Percentiles rank a stretch among this genome's conserved stretches.
phyloP scores from a whole-genome alignment of 345 rosid species.

The Cardamine chenopodiifolia region DNA sequence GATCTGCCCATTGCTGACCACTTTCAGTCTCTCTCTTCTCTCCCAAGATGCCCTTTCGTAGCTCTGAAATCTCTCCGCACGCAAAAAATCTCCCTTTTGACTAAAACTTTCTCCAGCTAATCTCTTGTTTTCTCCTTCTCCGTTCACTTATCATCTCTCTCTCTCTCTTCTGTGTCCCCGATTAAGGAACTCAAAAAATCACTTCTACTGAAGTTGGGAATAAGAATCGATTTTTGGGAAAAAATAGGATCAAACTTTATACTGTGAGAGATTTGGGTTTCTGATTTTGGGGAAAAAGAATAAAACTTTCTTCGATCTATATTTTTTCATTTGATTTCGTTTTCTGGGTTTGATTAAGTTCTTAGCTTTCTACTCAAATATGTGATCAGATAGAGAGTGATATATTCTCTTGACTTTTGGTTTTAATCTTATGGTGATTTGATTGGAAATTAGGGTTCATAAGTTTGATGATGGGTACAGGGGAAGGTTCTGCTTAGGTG shows the following conservation, averaged over 20 bases:
- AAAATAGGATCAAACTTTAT: conserved; percentile 34
- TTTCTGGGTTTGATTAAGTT: conserved; percentile 43
- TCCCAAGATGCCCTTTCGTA: conserved; percentile 38
- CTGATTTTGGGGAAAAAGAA: conserved; percentile 10
- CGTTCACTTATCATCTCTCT: conserved; percentile 13
- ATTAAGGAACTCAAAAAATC: conserved; percentile 36
- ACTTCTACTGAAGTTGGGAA: conserved; percentile 13
- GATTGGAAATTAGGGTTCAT: conserved; percentile 25
- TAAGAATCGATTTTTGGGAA: conserved; percentile 3
- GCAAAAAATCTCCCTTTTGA: conserved; percentile 50
- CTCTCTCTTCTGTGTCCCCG: conserved; percentile 30
- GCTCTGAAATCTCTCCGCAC: conserved; percentile 33
- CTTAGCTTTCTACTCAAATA: not conserved
- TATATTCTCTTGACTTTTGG: conserved; percentile 30
- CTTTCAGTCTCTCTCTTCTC: conserved; percentile 54
- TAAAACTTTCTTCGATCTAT: conserved; percentile 12
- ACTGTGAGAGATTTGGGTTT: conserved; percentile 13
- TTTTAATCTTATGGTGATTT: not conserved
- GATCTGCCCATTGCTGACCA: conserved; percentile 59
- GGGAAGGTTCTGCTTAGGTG: conserved; percentile 44
- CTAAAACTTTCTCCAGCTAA: conserved; percentile 41
- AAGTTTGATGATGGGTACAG: conserved; percentile 49
- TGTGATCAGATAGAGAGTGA: conserved; percentile 31
- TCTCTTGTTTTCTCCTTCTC: conserved; percentile 8
- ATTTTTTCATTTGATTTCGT: not conserved